Percentiles rank a stretch among this genome's conserved stretches.
Conservation (phyloP, 495 filamentous ascomycete genomes). For the Letharia lupina region DNA sequence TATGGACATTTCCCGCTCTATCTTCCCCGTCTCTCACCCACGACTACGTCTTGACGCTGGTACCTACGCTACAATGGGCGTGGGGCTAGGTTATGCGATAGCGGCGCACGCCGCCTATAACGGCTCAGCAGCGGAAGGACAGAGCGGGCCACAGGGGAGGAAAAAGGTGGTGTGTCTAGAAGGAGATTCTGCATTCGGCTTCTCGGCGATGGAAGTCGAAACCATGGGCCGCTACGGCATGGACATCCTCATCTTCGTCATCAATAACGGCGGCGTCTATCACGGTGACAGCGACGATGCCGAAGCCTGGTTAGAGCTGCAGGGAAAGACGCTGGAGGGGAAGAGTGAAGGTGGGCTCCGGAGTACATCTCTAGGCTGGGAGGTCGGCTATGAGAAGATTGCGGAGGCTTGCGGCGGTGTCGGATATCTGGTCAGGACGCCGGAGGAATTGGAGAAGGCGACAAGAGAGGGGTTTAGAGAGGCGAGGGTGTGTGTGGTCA, state of each 20-base stretch:
- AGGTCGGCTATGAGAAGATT: constrained; percentile 51
- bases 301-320: constrained; percentile 36
- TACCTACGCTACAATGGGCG: constrained; percentile 62
- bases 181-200: constrained; percentile 57
- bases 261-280: constrained; percentile 61
- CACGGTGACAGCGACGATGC: constrained; percentile 43
- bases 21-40: constrained; percentile 50
- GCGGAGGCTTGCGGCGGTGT: constrained; percentile 49
- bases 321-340: constrained; percentile 34
- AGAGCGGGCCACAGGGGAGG: constrained; percentile 11
- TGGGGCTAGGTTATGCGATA: constrained; percentile 56
- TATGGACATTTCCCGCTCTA: constrained; percentile 57
- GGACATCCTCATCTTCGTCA: constrained; percentile 53
- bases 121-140: constrained; percentile 28
- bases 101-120: constrained; percentile 57
- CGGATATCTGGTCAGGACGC: constrained; percentile 46
- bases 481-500: constrained; percentile 43
- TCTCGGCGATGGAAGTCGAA: constrained; percentile 55
- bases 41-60: constrained; percentile 56
- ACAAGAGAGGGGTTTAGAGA: constrained; percentile 45
- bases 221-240: constrained; percentile 56
- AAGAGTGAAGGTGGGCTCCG: constrained; percentile 38
- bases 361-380: constrained; percentile 49
- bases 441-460: constrained; percentile 45
- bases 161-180: constrained; percentile 57